Percentiles rank a stretch among this genome's conserved stretches.
These are phyloP conservation scores for Naganishia albida DNA, from an alignment of 1,284 basidiomycete species.

Conservation along the genomic window DNA sequence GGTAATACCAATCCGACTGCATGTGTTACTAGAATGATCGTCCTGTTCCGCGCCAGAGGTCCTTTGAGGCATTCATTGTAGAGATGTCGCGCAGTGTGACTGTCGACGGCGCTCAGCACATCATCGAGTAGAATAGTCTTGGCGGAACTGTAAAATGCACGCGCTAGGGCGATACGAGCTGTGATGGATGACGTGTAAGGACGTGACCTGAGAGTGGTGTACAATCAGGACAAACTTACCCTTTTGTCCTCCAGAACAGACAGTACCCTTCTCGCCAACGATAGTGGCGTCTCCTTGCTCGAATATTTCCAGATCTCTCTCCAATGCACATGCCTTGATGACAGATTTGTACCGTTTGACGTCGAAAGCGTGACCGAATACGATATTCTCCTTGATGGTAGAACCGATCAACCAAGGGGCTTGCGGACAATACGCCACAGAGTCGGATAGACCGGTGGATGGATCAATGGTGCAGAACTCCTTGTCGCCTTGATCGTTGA, in stretches of 20 bases:
- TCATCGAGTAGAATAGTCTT: conserved; percentile 51
- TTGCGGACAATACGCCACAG: conserved; percentile 58
- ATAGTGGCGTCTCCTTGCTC: conserved; percentile 61
- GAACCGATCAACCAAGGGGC: conserved; percentile 61
- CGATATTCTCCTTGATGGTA: conserved; percentile 60
- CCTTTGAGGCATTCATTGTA: conserved; percentile 45
- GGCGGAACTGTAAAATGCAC: conserved; percentile 51
- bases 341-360: conserved; percentile 54
- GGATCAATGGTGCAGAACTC: conserved; percentile 55
- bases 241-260: conserved; percentile 57
- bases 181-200: conserved; percentile 37
- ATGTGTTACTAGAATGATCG: conserved; percentile 59
- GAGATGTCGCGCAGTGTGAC: conserved; percentile 55
- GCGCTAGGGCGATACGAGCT: conserved; percentile 51
- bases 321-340: conserved; percentile 59
- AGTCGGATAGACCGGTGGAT: conserved; percentile 55
- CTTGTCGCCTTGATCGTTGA: conserved; percentile 54
- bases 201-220: conserved; percentile 36
- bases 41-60: conserved; percentile 51
- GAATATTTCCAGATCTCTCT: conserved; percentile 58
- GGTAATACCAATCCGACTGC: conserved; percentile 58
- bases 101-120: conserved; percentile 50
- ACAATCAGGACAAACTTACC: background rate
- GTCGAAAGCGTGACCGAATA: conserved; percentile 54
- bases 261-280: conserved; percentile 62